Evolutionary conservation across 2,329 filamentous ascomycete species (phyloP), one percentile per base, ranked within the genome.

Genomic region (Colletotrichum tropicale): DNA sequence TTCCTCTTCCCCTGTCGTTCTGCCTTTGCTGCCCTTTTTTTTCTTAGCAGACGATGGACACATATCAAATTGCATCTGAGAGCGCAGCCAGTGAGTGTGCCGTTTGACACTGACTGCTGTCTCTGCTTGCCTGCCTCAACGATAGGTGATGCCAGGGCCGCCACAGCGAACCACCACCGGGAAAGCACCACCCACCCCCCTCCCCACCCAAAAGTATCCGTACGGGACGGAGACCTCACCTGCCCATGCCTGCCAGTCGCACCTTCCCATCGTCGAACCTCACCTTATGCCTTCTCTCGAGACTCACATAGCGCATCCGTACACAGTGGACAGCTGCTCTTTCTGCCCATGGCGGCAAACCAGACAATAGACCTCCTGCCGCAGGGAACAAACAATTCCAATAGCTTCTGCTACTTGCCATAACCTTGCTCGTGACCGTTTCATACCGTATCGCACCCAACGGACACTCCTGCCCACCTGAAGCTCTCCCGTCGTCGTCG

Each of bases 1-100:
- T 34, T 28, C 24, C 28, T 32, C 26, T 43, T 43, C 34, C 30
- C 30, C 32, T 64, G 30, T n/a, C 66, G 15, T 32, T 13, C 66
- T 68, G n/a, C 66, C n/a, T 36, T 6, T n/a, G 55, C 24, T 38
- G 12, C 15, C 52, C 32, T 8, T 38, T 43, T n/a, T 69, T 69
- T 18, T n/a, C 52, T 28, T 26, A 7, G 15, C 24, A 13, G 36
- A 30, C 36, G 36, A 58, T 28, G 28, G 26, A 21, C 34, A 64
- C 34, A 64, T 64, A 38, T 64, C 32, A 64, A 38, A 64, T 64
- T 38, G 34, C 32, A 43, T 34, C 58, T 61, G 61, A 64, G 61
- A 64, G 61, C 61, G 61, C 61, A 64, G 61, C 34, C 28, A 32
- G 68, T 75, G 61, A 72, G 62, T 72, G 61, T 75, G 21, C 52